Evolutionary conservation across 2,329 filamentous ascomycete species (phyloP), one percentile per base, ranked within the genome.

Genomic region (Aspergillus udagawae): DNA sequence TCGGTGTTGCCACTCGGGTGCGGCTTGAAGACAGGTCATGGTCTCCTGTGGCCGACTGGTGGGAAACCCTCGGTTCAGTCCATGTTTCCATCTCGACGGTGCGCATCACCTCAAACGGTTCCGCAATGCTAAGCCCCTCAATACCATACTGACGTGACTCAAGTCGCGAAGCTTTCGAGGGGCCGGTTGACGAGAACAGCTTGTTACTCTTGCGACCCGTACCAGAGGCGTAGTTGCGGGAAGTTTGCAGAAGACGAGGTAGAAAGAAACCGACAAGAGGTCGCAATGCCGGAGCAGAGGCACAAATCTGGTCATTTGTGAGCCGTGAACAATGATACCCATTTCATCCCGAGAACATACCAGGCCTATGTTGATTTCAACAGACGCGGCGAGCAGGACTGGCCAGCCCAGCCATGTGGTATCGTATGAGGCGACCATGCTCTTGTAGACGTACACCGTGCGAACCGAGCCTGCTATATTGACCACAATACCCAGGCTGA

Each of bases 11-110:
- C 6, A 60, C 53, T 3, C 60, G 64, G 4, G 52, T 44, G 17
- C 58, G 53, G 17, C 65, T 60, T 1, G 62, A 58, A 7, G 61
- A 57, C 20, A 68, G 57, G 45, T 61, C 53, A n/a, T 61, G 65
- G 14, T n/a, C 48, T 25, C 60, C 63, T 7, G 56, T 59, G 9
- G 55, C 45, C 1, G 56, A 47, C n/a, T 65, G 54, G 27, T 54
- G 55, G 3, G 55, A 53, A 12, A 54, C 56, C 29, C 66, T 58
- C 3, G 63, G 60, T 49, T 74, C 70, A 10, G 65, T 63, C 63
- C 66, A 73, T 1, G 64, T 71, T 32, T 73, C 65, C 66, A 74
- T 68, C 54, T 74, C 72, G 1, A 74, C 65, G 4, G 72, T 74
- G 23, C 71, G 70, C 52, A 73, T 58, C 17, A 73, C 68, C 51